Evolutionary conservation across 1,139 yeast species (phyloP).

Genomic region (Candida glucosophila): DNA sequence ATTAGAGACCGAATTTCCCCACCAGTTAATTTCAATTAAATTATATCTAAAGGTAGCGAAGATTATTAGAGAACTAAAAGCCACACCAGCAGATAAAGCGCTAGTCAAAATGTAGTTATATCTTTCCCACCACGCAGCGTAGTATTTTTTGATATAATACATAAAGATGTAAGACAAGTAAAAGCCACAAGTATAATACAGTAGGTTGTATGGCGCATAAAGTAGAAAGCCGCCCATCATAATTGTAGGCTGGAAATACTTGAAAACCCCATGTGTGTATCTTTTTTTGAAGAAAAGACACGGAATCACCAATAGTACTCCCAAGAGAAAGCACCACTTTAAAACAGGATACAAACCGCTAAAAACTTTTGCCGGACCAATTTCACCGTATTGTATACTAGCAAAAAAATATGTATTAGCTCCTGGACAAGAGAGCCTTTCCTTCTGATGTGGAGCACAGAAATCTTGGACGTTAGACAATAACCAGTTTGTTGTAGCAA

Average conservation of each 20-base stretch:
- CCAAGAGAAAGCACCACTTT: conserved; percentile 26
- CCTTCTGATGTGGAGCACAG: conserved; percentile 18
- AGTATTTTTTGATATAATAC: conserved; percentile 41
- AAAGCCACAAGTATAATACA: conserved; percentile 46
- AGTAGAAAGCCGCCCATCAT: conserved; percentile 38
- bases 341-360: conserved; percentile 23
- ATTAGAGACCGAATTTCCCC: conserved; percentile 46
- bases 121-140: conserved; percentile 53
- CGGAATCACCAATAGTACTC: conserved; percentile 19
- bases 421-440: conserved; percentile 25
- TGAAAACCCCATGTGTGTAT: conserved; percentile 20
- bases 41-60: conserved; percentile 49
- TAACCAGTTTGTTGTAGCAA: conserved; percentile 23
- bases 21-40: conserved; percentile 38
- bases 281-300: conserved; percentile 20
- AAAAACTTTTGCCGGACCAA: conserved; percentile 28
- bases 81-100: conserved; percentile 53
- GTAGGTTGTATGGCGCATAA: conserved; percentile 49
- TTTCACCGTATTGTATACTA: conserved; percentile 27
- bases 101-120: conserved; percentile 55
- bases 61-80: conserved; percentile 46
- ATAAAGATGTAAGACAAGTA: conserved; percentile 43
- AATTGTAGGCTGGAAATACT: conserved; percentile 39
- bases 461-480: conserved; percentile 16
- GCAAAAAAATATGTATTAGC: conserved; percentile 24